Percentiles rank a stretch among this genome's conserved stretches.
Evolutionary conservation across 306 rosid genomes (phyloP).

Genomic region (Parietaria judaica): DNA sequence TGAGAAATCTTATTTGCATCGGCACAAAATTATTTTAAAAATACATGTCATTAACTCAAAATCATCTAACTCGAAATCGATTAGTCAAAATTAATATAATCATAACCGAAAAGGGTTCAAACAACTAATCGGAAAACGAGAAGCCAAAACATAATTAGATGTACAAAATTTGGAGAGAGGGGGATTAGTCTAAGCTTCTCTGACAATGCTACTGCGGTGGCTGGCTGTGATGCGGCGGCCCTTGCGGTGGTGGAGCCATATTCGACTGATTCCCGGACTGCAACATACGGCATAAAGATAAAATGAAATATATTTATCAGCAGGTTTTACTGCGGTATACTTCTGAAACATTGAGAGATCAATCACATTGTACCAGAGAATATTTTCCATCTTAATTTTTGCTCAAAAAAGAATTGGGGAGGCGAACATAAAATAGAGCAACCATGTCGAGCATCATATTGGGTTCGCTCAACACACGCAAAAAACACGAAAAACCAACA

Average conservation of each 20-base stretch:
- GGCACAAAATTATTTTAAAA: no score
- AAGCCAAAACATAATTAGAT: not conserved
- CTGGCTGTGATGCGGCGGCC: conserved; percentile 1
- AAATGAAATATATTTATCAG: not conserved
- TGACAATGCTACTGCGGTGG: not conserved
- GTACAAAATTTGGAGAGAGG: no score
- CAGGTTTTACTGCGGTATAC: no score
- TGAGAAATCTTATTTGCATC: no score
- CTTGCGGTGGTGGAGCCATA: conserved; percentile 7
- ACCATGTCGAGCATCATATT: no score
- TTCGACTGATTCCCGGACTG: not conserved
- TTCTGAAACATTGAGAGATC: no score
- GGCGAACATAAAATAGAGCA: no score
- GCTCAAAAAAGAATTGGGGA: no score
- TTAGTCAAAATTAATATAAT: not conserved
- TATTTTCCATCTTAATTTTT: no score
- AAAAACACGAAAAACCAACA: no score
- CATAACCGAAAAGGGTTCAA: not conserved
- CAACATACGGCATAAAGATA: not conserved
- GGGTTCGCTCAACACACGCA: no score
- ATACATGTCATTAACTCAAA: not conserved
- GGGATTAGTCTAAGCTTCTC: not conserved
- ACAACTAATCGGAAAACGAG: not conserved
- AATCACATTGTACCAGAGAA: no score
- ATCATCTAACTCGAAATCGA: not conserved